Evolutionary conservation across 192 early-diverging fungal species (phyloP).

Genomic region (Coemansia asiatica): DNA sequence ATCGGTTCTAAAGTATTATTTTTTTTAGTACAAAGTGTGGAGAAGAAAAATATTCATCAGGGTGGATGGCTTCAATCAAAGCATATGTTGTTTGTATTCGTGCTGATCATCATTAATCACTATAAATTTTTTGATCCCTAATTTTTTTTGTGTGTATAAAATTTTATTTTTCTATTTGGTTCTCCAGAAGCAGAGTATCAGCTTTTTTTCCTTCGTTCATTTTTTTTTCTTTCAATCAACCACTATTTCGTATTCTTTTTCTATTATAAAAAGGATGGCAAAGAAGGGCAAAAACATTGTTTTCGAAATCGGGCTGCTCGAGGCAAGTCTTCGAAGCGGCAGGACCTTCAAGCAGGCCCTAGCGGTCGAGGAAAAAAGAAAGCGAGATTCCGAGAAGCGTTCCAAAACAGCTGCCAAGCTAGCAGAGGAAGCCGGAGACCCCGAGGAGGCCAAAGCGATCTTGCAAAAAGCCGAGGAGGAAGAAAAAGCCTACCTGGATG

Average conservation of each 20-base stretch:
- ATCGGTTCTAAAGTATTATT: too few species aligned
- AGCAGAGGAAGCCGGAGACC: background rate
- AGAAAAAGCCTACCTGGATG: background rate
- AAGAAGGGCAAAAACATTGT: slow-evolving; percentile 17
- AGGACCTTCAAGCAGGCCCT: slow-evolving; percentile 20
- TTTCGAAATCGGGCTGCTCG: slow-evolving; percentile 29
- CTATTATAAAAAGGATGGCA: slow-evolving; percentile 3
- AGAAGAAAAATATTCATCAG: too few species aligned
- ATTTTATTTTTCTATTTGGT: too few species aligned
- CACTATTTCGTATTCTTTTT: too few species aligned
- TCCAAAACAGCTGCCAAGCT: slow-evolving; percentile 7
- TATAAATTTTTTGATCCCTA: too few species aligned
- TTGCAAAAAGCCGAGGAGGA: background rate
- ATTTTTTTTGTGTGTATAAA: too few species aligned
- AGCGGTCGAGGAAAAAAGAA: slow-evolving; percentile 15
- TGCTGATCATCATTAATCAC: too few species aligned
- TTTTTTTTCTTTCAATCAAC: too few species aligned
- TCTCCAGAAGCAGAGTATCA: too few species aligned
- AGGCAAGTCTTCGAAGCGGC: slow-evolving; percentile 24
- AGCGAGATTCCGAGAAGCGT: slow-evolving; percentile 11
- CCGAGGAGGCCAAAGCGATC: background rate
- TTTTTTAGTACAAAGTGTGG: too few species aligned
- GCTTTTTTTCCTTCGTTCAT: background rate
- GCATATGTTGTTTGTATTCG: too few species aligned
- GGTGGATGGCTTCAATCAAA: too few species aligned